Conservation (phyloP, 106 monocot genomes). For the Narthecium ossifragum region DNA sequence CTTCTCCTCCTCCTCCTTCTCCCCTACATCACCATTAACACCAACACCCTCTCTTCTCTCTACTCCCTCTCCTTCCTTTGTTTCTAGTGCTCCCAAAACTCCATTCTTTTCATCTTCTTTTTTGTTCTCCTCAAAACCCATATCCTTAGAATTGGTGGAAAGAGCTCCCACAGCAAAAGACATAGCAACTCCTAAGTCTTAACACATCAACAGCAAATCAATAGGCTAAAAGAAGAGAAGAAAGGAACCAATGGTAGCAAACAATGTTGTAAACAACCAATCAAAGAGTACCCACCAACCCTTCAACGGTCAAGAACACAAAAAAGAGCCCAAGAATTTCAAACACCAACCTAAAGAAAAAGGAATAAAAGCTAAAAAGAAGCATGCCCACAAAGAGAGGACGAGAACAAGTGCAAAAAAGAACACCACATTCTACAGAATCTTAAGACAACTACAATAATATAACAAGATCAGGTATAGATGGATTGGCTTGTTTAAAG, state of each 20-base stretch:
- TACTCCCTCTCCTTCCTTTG: not conserved
- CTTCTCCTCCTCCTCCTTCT: conserved; percentile 6
- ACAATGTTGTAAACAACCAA: too few species aligned
- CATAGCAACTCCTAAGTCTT: conserved; percentile 32
- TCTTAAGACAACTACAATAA: not conserved
- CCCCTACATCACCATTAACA: not conserved
- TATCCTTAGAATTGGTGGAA: conserved; percentile 21
- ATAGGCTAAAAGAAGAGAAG: conserved; percentile 1
- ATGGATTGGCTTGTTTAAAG: not conserved
- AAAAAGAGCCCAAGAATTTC: not conserved
- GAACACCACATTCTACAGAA: not conserved
- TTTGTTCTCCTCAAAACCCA: conserved; percentile 45
- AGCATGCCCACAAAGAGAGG: not conserved
- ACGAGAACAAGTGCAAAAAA: not conserved
- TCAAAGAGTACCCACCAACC: not conserved
- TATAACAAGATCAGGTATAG: not conserved
- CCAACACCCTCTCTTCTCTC: conserved; percentile 2
- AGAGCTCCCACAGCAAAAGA: conserved; percentile 42
- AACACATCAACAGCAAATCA: not conserved
- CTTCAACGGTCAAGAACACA: conserved; percentile 6
- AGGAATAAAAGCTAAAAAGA: conserved; percentile 1
- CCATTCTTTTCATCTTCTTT: conserved; percentile 32
- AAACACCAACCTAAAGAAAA: not conserved
- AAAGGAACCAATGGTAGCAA: too few species aligned
- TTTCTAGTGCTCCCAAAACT: too few species aligned